Conservation (phyloP, 495 filamentous ascomycete species). For the Pyrenopolyporus hunteri region DNA sequence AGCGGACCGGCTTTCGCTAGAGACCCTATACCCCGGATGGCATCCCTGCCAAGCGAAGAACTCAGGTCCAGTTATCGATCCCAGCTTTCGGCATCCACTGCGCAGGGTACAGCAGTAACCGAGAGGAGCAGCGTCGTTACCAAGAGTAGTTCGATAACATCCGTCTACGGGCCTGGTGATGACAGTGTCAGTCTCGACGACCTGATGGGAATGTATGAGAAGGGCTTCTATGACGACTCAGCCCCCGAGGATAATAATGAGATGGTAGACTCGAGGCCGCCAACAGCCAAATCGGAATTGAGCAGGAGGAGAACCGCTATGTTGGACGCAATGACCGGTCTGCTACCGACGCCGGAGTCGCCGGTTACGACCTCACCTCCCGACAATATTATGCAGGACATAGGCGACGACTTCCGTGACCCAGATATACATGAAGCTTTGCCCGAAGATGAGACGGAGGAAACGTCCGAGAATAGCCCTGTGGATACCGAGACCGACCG, state of each 20-base stretch:
- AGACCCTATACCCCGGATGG: conserved; percentile 51
- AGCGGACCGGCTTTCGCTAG: conserved; percentile 37
- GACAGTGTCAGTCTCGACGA: conserved; percentile 87
- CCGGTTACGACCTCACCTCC: conserved; percentile 28
- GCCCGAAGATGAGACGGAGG: conserved; percentile 42
- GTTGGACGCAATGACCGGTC: conserved; percentile 54
- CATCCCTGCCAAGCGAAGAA: conserved; percentile 56
- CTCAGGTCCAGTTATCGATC: conserved; percentile 76
- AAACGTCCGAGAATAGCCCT: not conserved
- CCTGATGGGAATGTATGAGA: conserved; percentile 90
- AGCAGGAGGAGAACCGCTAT: conserved; percentile 47
- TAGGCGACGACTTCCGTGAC: conserved; percentile 46
- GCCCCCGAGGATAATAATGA: conserved; percentile 48
- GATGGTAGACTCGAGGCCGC: conserved; percentile 43
- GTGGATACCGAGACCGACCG: conserved; percentile 18
- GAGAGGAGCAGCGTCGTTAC: conserved; percentile 83
- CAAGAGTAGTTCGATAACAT: conserved; percentile 77
- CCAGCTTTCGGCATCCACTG: conserved; percentile 68
- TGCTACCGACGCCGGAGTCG: conserved; percentile 41
- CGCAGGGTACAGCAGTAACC: conserved; percentile 69
- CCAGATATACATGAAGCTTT: conserved; percentile 43
- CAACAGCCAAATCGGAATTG: conserved; percentile 42
- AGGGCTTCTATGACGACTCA: conserved; percentile 73
- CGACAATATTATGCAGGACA: conserved; percentile 44
- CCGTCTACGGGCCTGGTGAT: conserved; percentile 64